These are phyloP conservation scores for Agaricus sinodeliciosus DNA, from an alignment of 768 basidiomycete species.

Conservation along the genomic window DNA sequence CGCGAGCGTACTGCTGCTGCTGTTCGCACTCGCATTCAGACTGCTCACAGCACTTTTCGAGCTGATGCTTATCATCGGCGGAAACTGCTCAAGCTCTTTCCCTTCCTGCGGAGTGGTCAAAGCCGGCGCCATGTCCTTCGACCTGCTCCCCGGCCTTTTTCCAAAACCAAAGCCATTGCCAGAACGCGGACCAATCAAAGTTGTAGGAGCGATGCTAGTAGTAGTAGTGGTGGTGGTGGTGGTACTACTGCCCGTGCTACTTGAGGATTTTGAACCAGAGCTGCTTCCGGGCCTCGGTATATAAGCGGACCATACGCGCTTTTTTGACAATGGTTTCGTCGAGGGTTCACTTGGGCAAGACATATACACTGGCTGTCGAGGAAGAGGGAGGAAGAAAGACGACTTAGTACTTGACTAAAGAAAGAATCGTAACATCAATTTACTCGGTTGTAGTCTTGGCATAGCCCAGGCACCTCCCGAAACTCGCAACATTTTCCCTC, in stretches of 20 bases:
- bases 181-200: background rate
- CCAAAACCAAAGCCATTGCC: constrained; percentile 8
- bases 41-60: background rate
- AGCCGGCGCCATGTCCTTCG: constrained; percentile 8
- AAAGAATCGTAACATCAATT: background rate
- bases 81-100: constrained; percentile 17
- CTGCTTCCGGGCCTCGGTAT: constrained; percentile 28
- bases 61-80: background rate
- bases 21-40: background rate
- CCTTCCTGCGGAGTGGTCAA: constrained; percentile 24
- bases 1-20: background rate
- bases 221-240: background rate
- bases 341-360: constrained; percentile 2
- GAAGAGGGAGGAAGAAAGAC: constrained; percentile 12
- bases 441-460: background rate
- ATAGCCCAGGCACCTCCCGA: background rate
- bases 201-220: background rate
- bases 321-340: constrained; percentile 16
- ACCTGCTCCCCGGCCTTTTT: constrained; percentile 10
- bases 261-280: constrained; percentile 14
- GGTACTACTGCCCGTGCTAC: constrained; percentile 4
- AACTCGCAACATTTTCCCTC: background rate
- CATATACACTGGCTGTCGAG: constrained; percentile 10
- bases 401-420: background rate
- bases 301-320: constrained; percentile 31